Evolutionary conservation across 23 red algal species (phyloP).

Genomic region (Chondrus crispus): DNA sequence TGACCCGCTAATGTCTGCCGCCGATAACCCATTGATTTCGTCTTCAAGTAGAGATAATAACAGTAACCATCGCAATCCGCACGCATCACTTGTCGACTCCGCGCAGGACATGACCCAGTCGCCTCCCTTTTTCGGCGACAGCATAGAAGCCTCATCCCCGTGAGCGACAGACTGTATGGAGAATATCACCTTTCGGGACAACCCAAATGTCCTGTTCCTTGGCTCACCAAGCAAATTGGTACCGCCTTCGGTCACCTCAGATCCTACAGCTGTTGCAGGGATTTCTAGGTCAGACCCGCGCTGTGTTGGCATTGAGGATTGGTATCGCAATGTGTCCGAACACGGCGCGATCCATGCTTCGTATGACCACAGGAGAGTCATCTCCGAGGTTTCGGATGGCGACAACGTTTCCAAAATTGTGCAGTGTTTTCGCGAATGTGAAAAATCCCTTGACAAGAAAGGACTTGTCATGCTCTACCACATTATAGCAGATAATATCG

Average conservation of each 20-base stretch:
- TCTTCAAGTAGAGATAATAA: no score
- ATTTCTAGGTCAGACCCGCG: conserved; percentile 15
- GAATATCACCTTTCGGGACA: conserved; percentile 15
- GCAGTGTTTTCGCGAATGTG: conserved; percentile 11
- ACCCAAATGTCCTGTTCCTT: not conserved
- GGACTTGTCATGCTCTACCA: conserved; percentile 18
- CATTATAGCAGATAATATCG: conserved; percentile 20
- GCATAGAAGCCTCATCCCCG: no score
- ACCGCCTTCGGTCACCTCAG: not conserved
- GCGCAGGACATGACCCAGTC: no score
- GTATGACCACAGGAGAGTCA: not conserved
- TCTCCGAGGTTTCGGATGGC: not conserved
- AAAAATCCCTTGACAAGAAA: conserved; percentile 8
- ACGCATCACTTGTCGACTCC: no score
- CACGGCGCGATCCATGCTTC: not conserved
- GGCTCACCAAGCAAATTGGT: not conserved
- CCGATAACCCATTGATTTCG: no score
- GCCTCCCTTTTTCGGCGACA: no score
- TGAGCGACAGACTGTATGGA: conserved; percentile 5
- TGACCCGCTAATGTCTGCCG: no score
- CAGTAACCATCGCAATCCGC: no score
- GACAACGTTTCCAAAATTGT: conserved; percentile 11
- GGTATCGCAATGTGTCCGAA: not conserved
- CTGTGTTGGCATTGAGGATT: not conserved
- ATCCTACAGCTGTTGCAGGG: not conserved